Conservation (phyloP, 1,139 yeast genomes). For the Wickerhamomyces sp. region DNA sequence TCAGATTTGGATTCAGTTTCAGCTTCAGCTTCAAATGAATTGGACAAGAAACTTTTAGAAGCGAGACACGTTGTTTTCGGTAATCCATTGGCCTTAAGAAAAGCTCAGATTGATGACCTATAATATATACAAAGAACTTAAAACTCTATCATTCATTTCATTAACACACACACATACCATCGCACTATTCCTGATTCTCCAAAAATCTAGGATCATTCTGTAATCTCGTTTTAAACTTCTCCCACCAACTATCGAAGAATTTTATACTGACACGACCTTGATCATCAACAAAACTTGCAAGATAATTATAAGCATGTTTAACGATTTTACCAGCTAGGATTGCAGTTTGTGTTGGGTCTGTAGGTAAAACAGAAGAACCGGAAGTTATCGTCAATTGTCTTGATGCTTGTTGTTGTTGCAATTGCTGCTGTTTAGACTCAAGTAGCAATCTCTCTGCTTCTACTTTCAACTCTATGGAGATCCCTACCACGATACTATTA, state of each 20-base stretch:
- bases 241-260: constrained; percentile 96
- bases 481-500: constrained; percentile 52
- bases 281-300: constrained; percentile 77
- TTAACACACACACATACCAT: not conserved
- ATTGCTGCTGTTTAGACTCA: constrained; percentile 31
- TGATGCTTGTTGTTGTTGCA: constrained; percentile 13
- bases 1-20: constrained; percentile 27
- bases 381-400: constrained; percentile 21
- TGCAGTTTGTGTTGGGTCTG: constrained; percentile 28
- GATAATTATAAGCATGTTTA: constrained; percentile 83
- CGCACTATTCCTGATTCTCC: constrained; percentile 32
- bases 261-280: constrained; percentile 82
- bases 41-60: constrained; percentile 43
- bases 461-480: constrained; percentile 73
- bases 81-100: constrained; percentile 65
- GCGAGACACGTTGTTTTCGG: constrained; percentile 75
- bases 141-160: constrained; percentile 1
- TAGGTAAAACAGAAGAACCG: constrained; percentile 19
- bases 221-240: constrained; percentile 70
- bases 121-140: constrained; percentile 21
- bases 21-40: too few species aligned
- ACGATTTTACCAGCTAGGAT: constrained; percentile 80
- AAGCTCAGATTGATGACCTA: constrained; percentile 50
- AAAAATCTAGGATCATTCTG: constrained; percentile 79
- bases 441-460: constrained; percentile 51